A percentile compares a stretch with the other conserved stretches of the same genome.
Evolutionary conservation across 192 early-diverging fungal genomes (phyloP).

Genomic region (Diversispora epigaea): DNA sequence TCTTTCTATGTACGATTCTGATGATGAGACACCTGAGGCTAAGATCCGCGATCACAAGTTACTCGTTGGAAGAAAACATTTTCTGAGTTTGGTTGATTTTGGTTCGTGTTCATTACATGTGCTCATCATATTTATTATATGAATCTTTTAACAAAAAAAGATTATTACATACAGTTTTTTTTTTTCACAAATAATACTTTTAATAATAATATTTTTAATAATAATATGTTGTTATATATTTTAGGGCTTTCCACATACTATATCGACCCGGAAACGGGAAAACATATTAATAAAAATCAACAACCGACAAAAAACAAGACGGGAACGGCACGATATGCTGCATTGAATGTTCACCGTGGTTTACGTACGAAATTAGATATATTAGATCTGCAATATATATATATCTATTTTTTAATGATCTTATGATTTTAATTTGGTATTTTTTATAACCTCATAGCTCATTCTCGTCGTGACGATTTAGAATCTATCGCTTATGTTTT

Average conservation of each 20-base stretch:
- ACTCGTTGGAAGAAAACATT: constrained; percentile 47
- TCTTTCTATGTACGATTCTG: constrained; percentile 34
- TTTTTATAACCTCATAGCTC: constrained; percentile 49
- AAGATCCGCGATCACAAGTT: constrained; percentile 27
- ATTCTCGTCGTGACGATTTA: constrained; percentile 82
- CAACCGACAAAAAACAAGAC: constrained; percentile 45
- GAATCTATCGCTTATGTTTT: constrained; percentile 83
- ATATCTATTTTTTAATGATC: background rate
- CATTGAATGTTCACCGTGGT: constrained; percentile 81
- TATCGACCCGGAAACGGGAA: constrained; percentile 41
- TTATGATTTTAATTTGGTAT: background rate
- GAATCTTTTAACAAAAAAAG: no score
- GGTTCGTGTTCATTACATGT: constrained; percentile 31
- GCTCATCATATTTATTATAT: background rate
- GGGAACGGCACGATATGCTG: constrained; percentile 86
- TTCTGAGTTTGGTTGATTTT: constrained; percentile 61
- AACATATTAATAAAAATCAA: constrained; percentile 45
- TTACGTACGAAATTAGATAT: constrained; percentile 49
- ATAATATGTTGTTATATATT: background rate
- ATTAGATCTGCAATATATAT: no score
- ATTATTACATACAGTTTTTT: background rate
- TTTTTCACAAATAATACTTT: background rate
- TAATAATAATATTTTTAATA: background rate
- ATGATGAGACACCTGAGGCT: constrained; percentile 37
- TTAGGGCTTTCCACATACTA: constrained; percentile 41